Base-by-base conservation (phyloP, 177 flowering plant species). In the Vitis hybrid region DNA sequence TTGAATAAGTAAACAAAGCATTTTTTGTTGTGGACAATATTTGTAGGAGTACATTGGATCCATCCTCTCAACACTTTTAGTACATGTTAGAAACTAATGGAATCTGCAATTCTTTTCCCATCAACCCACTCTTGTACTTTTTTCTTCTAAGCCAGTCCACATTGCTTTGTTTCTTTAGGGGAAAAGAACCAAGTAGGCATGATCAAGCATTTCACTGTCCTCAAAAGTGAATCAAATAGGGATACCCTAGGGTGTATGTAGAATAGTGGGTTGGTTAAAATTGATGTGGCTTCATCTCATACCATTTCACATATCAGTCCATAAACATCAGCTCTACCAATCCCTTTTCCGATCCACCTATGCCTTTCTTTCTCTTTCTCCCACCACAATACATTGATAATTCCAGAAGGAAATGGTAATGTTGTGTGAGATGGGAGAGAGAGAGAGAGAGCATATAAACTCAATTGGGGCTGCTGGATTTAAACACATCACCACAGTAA, bases 401-500 rank as follows among this genome's bases (percentile, higher is more conserved):
- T 39, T 39, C 45, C 8, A 39, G 45, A 39, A 39, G 8, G 45
- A 39, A 39, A 39, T 5, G 45, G 45, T 7, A 39, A 39, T 39
- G 45, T 7, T 7, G 7, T 39, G 29, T 26, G 29, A 26, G 29
- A 39, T 39, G 7, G 6, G 45, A 4, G 51, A 22, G 45, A 4
- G 8, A 5, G 45, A 13, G 51, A 22, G 51, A 64, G 3, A 0
- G n/a, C 8, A 10, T 16, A 9, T 6, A 29, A 50, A 19, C 20
- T 33, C 45, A 62, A 62, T 39, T 12, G 62, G 15, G 62, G 39
- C 18, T 26, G 62, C 33, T 15, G 19, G 18, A 33, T 39, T 10
- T 16, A 39, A 62, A 11, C 51, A 62, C 1, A 33, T 33, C 60
- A 60, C 16, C 62, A 56, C 70, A 68, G 74, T 83, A 78, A 55